Evolutionary conservation across 1,284 basidiomycete genomes (phyloP), one percentile per base, ranked within the genome.

Genomic region (Malassezia vespertilionis): DNA sequence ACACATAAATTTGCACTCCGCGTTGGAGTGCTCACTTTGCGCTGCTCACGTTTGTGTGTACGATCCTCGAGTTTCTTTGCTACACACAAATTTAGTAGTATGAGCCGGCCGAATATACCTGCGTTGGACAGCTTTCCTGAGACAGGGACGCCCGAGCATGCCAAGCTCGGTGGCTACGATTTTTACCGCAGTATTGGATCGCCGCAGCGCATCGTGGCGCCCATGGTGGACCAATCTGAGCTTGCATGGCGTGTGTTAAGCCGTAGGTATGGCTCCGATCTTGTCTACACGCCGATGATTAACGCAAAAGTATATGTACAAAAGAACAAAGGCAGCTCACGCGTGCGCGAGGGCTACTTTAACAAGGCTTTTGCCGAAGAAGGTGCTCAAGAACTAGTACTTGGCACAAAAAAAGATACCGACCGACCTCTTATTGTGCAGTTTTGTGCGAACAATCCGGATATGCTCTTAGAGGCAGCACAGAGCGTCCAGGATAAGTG

Each of bases 171-270:
- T 5, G 85, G 86, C 3, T 87, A 84, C 67, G 82, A 86, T 18
- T 82, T 95, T 56, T 96, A 89, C 70, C 80, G 64, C 75, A 83
- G 33, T 68, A 74, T 96, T 30, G 83, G 85, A 6, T 83, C 81
- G 58, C 86, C 90, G 8, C 86, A 84, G 71, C 82, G 79, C 66
- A 78, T 96, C 33, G 86, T 95, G 10, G 91, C 88, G 10, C 90
- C 91, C 8, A 96, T 96, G 91, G 91, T 96, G 0, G 90, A 96
- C 72, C 87, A 91, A 73, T 88, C 84, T 63, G 90, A 96, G 72
- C 77, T 96, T 0, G 46, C 65, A 0, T 97, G 88, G 86, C 78
- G 91, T 52, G 80, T 82, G 48, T 74, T 96, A n/a, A 85, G 85
- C 8, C 77, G 90, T 43, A 75, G 83, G 50, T 88, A 93, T 62